Evolutionary conservation across 371 early-diverging fungal genomes (phyloP), one percentile per base, ranked within the genome.

Genomic region (Mucor racemosus): DNA sequence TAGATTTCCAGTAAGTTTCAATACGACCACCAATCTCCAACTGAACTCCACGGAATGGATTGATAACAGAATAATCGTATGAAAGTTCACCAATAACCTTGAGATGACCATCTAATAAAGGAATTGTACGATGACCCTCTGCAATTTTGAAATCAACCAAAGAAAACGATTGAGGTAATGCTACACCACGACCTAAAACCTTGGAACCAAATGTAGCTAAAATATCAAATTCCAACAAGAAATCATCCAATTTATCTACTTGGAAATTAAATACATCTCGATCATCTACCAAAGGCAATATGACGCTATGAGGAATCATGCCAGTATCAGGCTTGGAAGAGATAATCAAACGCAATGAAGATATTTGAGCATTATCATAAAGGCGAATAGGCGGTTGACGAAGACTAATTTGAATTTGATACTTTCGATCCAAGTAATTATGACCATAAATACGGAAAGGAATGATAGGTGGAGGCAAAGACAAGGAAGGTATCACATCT

Each of bases 1-100:
- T 94, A 4, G 96, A 92, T 78, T 97, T 97, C 98, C 98, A 98
- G 64, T 98, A 98, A 0, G 98, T 98, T 70, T 95, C 96, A 38
- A 97, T 89, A 26, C 91, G 87, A 21, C 98, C 98, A 10, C 97
- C 98, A 65, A 97, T 95, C 72, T 91, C 90, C 58, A 97, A 76
- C 17, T 89, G 85, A 0, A 94, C 91, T 40, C 94, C 96, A 38
- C 83, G 81, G 76, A 97, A 96, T 1, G 99, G 96, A 58, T 87
- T 86, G 35, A 98, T 89, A 0, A 96, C 86, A 9, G 91, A 82
- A 64, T 90, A 93, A 62, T 88, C 92, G 65, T 96, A 94, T 13
- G 88, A 76, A 5, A 97, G 72, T 69, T 97, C 96, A 0, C 97
- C 99, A 34, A 98, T 92, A 0, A 96, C 90, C 61, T 91, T 87